Evolutionary conservation across 1,284 basidiomycete species (phyloP), one percentile per base, ranked within the genome.

Genomic region (Sutorius eximius): DNA sequence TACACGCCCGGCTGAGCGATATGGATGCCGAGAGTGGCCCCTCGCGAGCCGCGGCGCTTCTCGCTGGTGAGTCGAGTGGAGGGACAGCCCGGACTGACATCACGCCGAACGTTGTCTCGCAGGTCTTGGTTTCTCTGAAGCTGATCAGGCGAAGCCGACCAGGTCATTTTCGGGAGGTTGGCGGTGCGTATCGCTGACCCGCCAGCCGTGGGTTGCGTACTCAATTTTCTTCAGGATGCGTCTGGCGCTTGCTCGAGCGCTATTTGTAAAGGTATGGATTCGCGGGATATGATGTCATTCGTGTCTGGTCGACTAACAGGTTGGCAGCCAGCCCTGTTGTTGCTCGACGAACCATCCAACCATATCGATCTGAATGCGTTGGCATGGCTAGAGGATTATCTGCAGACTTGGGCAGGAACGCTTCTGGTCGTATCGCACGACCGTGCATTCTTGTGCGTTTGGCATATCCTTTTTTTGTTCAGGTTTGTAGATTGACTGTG

Each of bases 11-110:
- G 52, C 76, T 99, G 45, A 85, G 95, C 36, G 97, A 99, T 47
- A 99, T 99, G 89, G 97, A 99, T 63, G 96, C 96, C 3, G 96
- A 95, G 69, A 96, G 91, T 61, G 97, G 95, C 5, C 97, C 97
- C 11, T 90, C 93, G 5, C 78, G 97, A 57, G 97, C 97, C 18
- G 94, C 94, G 6, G 82, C 91, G 8, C 77, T 98, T 29, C 80
- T 99, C 45, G 93, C 93, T 41, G 95, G 95, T 86, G 55, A 48
- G 70, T 60, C 12, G 45, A 20, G 5, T 18, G 8, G 5, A 51
- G 8, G 18, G 34, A 13, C 34, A 22, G 20, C 15, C 22, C 18
- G 9, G 36, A 34, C 5, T 42, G 40, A 33, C 32, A 34, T 53
- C 18, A 61, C 22, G 8, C 20, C 24, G 13, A 42, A 18, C 15